Conservation (phyloP, 2,329 filamentous ascomycete genomes). For the Colletotrichum musae region DNA sequence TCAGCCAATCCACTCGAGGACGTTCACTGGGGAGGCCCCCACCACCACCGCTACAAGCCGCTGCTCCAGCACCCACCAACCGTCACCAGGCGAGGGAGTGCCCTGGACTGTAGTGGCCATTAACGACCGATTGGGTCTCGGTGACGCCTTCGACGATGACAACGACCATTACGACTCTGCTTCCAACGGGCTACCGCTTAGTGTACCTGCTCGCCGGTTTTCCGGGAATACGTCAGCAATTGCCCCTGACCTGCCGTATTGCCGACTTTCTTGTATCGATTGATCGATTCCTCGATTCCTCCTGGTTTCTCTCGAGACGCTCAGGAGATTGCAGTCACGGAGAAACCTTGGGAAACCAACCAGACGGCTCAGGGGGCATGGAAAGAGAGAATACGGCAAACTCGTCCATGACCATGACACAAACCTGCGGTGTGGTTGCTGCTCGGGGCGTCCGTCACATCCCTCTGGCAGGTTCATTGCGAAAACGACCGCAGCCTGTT, state of each 20-base stretch:
- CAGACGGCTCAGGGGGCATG: background rate
- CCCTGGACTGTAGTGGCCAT: slow-evolving; percentile 17
- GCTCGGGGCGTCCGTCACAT: slow-evolving; percentile 11
- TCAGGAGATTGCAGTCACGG: background rate
- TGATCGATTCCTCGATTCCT: background rate
- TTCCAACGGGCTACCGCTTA: background rate
- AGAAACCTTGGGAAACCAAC: background rate
- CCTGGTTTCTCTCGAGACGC: background rate
- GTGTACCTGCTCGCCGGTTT: slow-evolving; percentile 13
- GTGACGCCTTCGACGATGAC: background rate
- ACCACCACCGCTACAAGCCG: background rate
- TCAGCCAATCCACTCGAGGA: slow-evolving; percentile 21
- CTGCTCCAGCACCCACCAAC: slow-evolving; percentile 7
- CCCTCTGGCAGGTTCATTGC: background rate
- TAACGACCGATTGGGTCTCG: slow-evolving; percentile 30
- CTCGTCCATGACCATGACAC: background rate
- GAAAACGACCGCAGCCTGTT: slow-evolving; percentile 18
- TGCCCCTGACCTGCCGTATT: slow-evolving; percentile 14
- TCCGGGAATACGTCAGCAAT: slow-evolving; percentile 26
- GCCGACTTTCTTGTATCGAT: slow-evolving; percentile 3
- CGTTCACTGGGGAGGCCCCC: background rate
- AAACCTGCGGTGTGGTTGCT: background rate
- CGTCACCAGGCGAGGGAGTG: slow-evolving; percentile 7
- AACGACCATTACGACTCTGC: background rate
- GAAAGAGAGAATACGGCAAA: background rate